A percentile compares a stretch with the other conserved stretches of the same genome.
These are phyloP conservation scores for Gossypium lobatum DNA, from an alignment of 441 rosid species.

Conservation along the genomic window DNA sequence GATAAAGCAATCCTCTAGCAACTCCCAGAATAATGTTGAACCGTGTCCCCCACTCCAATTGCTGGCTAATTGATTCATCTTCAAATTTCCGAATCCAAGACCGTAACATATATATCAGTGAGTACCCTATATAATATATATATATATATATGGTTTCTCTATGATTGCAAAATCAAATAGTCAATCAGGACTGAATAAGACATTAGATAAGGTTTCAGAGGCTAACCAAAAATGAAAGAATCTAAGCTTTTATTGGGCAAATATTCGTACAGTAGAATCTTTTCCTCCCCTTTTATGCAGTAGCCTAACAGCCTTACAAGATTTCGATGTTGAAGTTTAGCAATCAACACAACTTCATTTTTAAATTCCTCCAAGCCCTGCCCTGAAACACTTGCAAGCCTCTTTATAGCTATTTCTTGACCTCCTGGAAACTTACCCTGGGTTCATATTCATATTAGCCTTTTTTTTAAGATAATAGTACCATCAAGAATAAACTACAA, in stretches of 20 bases:
- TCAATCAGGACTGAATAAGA: neutral
- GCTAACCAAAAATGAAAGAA: constrained; percentile 12
- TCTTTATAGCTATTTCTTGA: constrained; percentile 11
- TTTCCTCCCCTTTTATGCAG: constrained; percentile 42
- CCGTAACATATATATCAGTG: neutral
- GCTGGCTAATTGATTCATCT: constrained; percentile 8
- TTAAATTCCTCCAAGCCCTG: constrained; percentile 29
- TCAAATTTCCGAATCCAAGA: neutral
- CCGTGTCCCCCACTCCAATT: constrained; percentile 16
- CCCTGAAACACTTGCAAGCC: constrained; percentile 22
- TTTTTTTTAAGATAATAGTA: neutral
- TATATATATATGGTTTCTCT: neutral
- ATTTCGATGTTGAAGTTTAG: constrained; percentile 57
- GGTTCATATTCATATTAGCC: neutral
- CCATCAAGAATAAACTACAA: neutral
- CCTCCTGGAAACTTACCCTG: constrained; percentile 13
- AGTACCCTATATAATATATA: neutral
- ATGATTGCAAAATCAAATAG: neutral
- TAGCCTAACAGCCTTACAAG: constrained; percentile 52
- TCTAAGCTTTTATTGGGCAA: constrained; percentile 44
- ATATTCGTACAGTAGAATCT: constrained; percentile 50
- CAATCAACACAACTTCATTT: constrained; percentile 49
- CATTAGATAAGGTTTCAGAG: neutral
- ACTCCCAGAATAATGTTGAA: constrained; percentile 13
- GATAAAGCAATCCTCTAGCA: constrained; percentile 16